A percentile compares a stretch with the other conserved stretches of the same genome.
phyloP scores from a whole-genome alignment of 495 filamentous ascomycete genomes.

The Podospora didyma region DNA sequence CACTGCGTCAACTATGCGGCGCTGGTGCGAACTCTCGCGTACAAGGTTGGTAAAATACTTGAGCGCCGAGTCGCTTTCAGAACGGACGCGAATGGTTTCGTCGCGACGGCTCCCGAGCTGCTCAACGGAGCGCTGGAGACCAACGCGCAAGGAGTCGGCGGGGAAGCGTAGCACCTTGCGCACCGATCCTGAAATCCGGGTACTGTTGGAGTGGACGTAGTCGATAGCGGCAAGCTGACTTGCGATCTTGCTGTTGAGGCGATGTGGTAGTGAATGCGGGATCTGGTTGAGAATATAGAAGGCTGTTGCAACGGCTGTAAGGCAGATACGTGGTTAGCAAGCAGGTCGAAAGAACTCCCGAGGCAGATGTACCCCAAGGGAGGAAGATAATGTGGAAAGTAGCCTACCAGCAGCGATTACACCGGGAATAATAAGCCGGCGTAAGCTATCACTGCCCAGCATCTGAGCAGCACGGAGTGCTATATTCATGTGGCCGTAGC shows the following conservation, averaged over 20 bases:
- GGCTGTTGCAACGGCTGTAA: conserved; percentile 61
- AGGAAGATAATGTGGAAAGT: conserved; percentile 1
- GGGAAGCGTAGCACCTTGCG: conserved; percentile 84
- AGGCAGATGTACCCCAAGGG: too few species aligned
- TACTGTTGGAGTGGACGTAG: conserved; percentile 85
- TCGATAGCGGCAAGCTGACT: conserved; percentile 73
- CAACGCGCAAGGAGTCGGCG: conserved; percentile 72
- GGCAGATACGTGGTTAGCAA: conserved; percentile 6
- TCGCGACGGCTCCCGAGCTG: conserved; percentile 71
- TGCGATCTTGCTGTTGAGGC: conserved; percentile 80
- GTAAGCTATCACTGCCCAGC: conserved; percentile 77
- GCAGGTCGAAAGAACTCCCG: conserved; percentile 6
- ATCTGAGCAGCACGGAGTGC: conserved; percentile 73
- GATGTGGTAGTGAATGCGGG: conserved; percentile 80
- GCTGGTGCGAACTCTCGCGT: conserved; percentile 66
- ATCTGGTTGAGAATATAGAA: conserved; percentile 82
- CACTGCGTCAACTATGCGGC: conserved; percentile 67
- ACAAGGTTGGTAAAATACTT: conserved; percentile 89
- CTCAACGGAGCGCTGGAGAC: conserved; percentile 76
- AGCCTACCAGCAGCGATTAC: conserved; percentile 71
- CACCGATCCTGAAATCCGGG: conserved; percentile 75
- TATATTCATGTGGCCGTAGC: conserved; percentile 85
- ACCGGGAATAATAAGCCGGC: conserved; percentile 77
- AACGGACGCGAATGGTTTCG: conserved; percentile 70
- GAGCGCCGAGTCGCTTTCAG: conserved; percentile 69